A percentile compares a stretch with the other conserved stretches of the same genome.
Evolutionary conservation across 257 asterid genomes (phyloP).

Genomic region (Anisodus tanguticus): DNA sequence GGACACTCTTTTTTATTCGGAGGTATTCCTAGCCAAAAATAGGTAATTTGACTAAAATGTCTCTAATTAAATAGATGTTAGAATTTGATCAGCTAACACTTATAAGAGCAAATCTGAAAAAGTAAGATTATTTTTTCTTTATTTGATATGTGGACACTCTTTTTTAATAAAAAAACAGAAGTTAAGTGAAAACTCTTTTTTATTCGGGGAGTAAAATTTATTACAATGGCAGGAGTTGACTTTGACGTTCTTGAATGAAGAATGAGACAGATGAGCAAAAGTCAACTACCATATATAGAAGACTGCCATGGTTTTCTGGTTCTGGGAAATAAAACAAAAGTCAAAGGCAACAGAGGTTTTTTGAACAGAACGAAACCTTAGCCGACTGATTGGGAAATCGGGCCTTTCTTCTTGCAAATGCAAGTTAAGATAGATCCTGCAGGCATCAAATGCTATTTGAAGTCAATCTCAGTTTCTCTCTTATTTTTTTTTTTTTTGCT

Average conservation of each 20-base stretch:
- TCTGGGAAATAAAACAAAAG: conserved; percentile 28
- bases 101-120: no score
- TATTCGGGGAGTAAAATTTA: no score
- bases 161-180: no score
- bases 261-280: conserved; percentile 39
- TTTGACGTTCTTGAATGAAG: conserved; percentile 57
- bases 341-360: conserved; percentile 27
- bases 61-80: no score
- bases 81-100: no score
- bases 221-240: neutral
- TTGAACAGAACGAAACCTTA: conserved; percentile 45
- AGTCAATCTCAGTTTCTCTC: neutral
- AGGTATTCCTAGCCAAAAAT: no score
- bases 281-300: conserved; percentile 49
- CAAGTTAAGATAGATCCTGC: neutral
- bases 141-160: no score
- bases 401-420: conserved; percentile 36
- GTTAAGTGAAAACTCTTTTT: no score
- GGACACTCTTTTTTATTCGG: no score
- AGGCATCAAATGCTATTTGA: neutral
- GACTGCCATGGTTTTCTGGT: conserved; percentile 39
- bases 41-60: no score
- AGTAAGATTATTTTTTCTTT: no score
- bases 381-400: conserved; percentile 61
- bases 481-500: neutral